These are phyloP conservation scores for Marasmius oreades DNA, from an alignment of 1,284 basidiomycete genomes.

Conservation along the genomic window DNA sequence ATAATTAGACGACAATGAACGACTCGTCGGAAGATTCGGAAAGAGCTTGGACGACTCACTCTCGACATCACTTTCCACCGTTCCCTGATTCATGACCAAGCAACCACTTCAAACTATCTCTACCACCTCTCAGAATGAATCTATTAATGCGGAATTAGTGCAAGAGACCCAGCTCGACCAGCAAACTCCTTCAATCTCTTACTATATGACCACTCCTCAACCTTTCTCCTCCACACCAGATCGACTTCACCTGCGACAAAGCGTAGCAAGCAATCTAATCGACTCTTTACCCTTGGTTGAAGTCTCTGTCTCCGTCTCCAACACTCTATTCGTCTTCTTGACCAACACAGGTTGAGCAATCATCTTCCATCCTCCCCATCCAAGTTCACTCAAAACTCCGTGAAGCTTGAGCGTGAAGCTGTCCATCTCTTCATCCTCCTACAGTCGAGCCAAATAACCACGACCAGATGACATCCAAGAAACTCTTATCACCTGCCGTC, in stretches of 20 bases:
- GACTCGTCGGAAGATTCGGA: too few species aligned
- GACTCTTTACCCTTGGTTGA: constrained; percentile 35
- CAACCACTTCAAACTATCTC: too few species aligned
- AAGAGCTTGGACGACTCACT: too few species aligned
- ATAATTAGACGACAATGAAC: too few species aligned
- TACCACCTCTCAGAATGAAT: too few species aligned
- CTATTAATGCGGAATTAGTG: too few species aligned
- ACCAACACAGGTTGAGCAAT: constrained; percentile 56
- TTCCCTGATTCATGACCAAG: too few species aligned
- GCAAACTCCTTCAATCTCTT: constrained; percentile 29
- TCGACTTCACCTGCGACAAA: constrained; percentile 49
- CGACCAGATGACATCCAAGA: constrained; percentile 62
- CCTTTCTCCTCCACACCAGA: constrained; percentile 49
- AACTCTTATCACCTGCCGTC: constrained; percentile 58
- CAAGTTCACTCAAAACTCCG: constrained; percentile 55
- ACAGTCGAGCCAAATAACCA: constrained; percentile 51
- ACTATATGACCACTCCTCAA: constrained; percentile 45
- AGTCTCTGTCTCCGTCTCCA: constrained; percentile 27
- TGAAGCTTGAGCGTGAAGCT: constrained; percentile 51
- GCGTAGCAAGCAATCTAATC: constrained; percentile 47
- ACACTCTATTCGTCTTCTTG: constrained; percentile 43
- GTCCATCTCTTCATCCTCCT: constrained; percentile 24
- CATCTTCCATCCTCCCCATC: constrained; percentile 73
- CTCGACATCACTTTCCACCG: too few species aligned
- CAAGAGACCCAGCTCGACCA: constrained; percentile 26